These are phyloP conservation scores for Penicillium verhagenii DNA, from an alignment of 495 filamentous ascomycete species.

Conservation along the genomic window DNA sequence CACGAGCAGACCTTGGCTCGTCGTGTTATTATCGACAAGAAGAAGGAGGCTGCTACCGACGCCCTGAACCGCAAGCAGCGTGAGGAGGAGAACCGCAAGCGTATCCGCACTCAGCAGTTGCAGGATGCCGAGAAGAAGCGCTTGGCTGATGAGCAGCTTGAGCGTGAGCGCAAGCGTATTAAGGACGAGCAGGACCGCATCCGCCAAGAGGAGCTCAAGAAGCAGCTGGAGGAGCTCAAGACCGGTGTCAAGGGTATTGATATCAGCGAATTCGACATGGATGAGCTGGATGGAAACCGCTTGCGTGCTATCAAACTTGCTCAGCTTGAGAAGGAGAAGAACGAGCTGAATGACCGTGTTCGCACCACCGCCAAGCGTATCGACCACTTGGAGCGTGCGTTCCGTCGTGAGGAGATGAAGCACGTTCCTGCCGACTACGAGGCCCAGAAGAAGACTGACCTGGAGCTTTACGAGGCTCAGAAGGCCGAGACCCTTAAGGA, in stretches of 20 bases:
- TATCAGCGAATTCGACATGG: conserved; percentile 69
- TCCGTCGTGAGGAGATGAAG: conserved; percentile 91
- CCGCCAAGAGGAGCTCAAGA: conserved; percentile 89
- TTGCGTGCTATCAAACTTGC: conserved; percentile 92
- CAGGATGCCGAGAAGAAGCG: conserved; percentile 85
- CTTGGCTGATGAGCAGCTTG: conserved; percentile 83
- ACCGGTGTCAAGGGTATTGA: conserved; percentile 81
- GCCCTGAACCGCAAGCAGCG: conserved; percentile 83
- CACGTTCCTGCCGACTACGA: conserved; percentile 86
- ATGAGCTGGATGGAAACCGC: conserved; percentile 82
- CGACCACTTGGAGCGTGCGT: conserved; percentile 95
- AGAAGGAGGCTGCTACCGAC: conserved; percentile 89
- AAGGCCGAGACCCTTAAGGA: conserved; percentile 76
- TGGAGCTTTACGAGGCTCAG: conserved; percentile 73
- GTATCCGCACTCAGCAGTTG: conserved; percentile 76
- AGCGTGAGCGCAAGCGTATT: conserved; percentile 84
- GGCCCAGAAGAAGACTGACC: conserved; percentile 74
- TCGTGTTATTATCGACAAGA: conserved; percentile 89
- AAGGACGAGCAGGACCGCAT: conserved; percentile 89
- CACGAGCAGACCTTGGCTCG: conserved; percentile 85
- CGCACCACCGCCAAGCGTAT: conserved; percentile 92
- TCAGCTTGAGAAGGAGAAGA: conserved; percentile 97
- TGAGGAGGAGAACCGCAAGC: conserved; percentile 84
- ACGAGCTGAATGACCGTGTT: conserved; percentile 82
- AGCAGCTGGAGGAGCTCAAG: conserved; percentile 92